Evolutionary conservation across 1,284 basidiomycete species (phyloP), one percentile per base, ranked within the genome.

Genomic region (Ceratobasidium sp.): DNA sequence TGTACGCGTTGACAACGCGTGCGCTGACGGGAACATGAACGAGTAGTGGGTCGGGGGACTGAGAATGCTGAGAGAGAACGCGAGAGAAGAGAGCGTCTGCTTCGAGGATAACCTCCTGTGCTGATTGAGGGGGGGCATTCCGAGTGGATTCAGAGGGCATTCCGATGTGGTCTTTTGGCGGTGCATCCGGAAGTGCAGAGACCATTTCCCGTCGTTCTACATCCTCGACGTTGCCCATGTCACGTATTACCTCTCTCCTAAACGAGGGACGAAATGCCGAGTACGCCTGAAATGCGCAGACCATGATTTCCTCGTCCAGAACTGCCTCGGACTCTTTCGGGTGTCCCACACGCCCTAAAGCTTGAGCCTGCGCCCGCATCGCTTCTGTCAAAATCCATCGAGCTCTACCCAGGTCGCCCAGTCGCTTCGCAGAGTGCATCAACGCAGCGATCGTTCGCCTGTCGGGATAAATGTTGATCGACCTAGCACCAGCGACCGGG

Each of bases 371-470:
- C 62, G 76, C 78, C 78, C 83, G 84, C 15, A 95, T 88, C 83
- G 96, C 91, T 84, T 98, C 95, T 0, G 93, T 93, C 72, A 99
- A 84, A 74, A 98, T 92, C 97, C 96, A 99, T 75, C 97, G 86
- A 8, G 92, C 91, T 59, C 95, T 86, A 9, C 88, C 86, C 9
- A 99, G 82, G 82, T 99, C 97, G 0, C 95, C 93, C 0, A 91
- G 85, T 4, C 95, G 86, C 81, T 96, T 98, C 64, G 95, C 93
- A 0, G 95, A 96, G 77, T 97, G 94, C 73, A 99, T 83, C 31
- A 99, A 82, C 0, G 95, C 95, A 65, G 88, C 86, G 82, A 96
- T 98, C 0, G 93, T 95, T 64, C 86, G 84, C 24, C 86, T 81
- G 71, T 91, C 89, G 0, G 96, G 95, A 11, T 86, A 81, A 79